Conservation (phyloP, 2,329 filamentous ascomycete genomes). For the Fusarium sp. region DNA sequence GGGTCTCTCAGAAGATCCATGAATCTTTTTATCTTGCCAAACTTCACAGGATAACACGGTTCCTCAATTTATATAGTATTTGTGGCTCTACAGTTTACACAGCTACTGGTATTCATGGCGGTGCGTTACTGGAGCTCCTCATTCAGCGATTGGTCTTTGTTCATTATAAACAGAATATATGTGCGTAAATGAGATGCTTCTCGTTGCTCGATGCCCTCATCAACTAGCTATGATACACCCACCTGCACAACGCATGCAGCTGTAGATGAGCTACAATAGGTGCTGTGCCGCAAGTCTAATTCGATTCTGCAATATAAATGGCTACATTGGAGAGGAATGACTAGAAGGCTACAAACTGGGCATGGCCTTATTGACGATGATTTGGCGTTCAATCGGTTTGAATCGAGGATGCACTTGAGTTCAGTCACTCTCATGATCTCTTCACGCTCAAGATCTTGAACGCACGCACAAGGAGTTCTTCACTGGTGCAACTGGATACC, state of each 20-base stretch:
- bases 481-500: neutral
- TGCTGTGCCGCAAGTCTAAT: neutral
- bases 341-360: neutral
- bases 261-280: neutral
- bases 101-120: no score
- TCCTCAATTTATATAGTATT: neutral
- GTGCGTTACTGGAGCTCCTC: neutral
- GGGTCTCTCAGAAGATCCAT: neutral
- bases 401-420: no score
- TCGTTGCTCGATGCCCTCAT: neutral
- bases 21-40: no score
- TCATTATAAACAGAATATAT: neutral
- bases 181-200: neutral
- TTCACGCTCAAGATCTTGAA: neutral
- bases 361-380: no score
- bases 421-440: no score
- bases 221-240: neutral
- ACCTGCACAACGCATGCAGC: no score
- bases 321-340: neutral
- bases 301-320: rapidly evolving
- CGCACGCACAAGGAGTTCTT: neutral
- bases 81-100: neutral
- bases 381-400: neutral
- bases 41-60: neutral
- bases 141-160: neutral